Base-by-base conservation (phyloP, 2,329 filamentous ascomycete species). In the Aureobasidium vineae region DNA sequence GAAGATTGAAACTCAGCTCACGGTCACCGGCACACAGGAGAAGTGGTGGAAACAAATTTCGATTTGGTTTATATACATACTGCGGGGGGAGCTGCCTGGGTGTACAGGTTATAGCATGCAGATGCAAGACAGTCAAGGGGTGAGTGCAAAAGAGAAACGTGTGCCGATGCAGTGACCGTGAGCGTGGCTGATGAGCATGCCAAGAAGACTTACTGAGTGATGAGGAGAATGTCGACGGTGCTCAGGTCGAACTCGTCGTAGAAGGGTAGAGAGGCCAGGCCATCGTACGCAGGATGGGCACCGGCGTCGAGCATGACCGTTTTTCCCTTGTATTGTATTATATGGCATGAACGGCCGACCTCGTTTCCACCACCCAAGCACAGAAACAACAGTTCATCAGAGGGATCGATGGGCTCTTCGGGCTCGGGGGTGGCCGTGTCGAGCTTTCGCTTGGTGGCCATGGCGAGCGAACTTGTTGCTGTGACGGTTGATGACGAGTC, bases 301-400 rank as follows among this genome's bases (percentile, higher is more conserved):
- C 95, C 95, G 60, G 95, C 95, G 81, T 99, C 95, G 72, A 99
- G 91, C 95, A 99, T 99, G 71, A 99, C 92, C 6, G 94, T 98
- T 79, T 99, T 99, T 69, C 95, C 95, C 80, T 98, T 99, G 85
- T 99, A 99, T 75, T 98, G 92, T 68, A 99, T 88, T 72, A 99
- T 97, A 77, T 99, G 95, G 78, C 95, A 98, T 71, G 95, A 98
- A 71, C 95, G 86, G 64, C 95, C 95, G 69, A 99, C 95, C 79
- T 99, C 95, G 77, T 97, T 98, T 71, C 95, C 95, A 69, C 95
- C 95, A 69, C 95, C 95, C 43, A 99, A 82, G 73, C 92, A 96
- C 65, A 97, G 85, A 74, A 99, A 99, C 81, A 92, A 90, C 67
- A 99, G 86, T 82, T 98, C 92, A 75, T 99, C 95, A 1, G 92